Evolutionary conservation across 2,329 filamentous ascomycete genomes (phyloP), one percentile per base, ranked within the genome.

Genomic region (Colletotrichum lindemuthianum): DNA sequence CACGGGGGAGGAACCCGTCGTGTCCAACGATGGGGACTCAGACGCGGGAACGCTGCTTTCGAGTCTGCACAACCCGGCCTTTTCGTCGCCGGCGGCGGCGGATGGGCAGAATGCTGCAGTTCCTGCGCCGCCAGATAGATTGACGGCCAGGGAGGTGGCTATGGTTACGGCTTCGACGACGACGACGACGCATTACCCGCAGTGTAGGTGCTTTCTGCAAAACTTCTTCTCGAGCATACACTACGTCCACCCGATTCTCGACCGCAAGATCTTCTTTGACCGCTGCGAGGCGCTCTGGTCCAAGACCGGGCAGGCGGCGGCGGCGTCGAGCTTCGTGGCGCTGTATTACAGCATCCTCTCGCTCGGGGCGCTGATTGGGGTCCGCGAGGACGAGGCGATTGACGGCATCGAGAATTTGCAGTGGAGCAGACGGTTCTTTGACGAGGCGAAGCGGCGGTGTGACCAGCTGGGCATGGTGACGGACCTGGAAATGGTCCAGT

Each of bases 221-320:
- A 77, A 76, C 11, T 83, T 82, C 71, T 83, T 84, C 58, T 77
- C 80, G 11, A 82, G 79, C 39, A 76, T 83, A 6, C 81, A 83
- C 65, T 80, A 80, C 59, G 77, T 83, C 11, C 80, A 83, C 41
- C 81, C 81, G 0, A 76, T 83, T 4, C 75, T 83, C 16, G 80
- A 83, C 54, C 82, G 82, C 69, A 74, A 77, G 8, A 71, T 74
- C 16, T 83, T 83, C 40, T 68, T 81, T 4, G 60, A 73, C 41
- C 76, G 78, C 11, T 81, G 80, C 57, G 78, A 82, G 60, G 71
- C 77, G 16, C 70, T 82, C 1, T 82, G 80, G 81, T 74, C 79
- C 15, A 57, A 67, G 9, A 60, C 24, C 24, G 24, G 65, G 24
- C 59, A 66, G 40, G 60, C 43, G 12, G 56, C 63, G 13, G 49